phyloP scores from a whole-genome alignment of 1,284 basidiomycete species.

The Melanopsichium pennsylvanicum region DNA sequence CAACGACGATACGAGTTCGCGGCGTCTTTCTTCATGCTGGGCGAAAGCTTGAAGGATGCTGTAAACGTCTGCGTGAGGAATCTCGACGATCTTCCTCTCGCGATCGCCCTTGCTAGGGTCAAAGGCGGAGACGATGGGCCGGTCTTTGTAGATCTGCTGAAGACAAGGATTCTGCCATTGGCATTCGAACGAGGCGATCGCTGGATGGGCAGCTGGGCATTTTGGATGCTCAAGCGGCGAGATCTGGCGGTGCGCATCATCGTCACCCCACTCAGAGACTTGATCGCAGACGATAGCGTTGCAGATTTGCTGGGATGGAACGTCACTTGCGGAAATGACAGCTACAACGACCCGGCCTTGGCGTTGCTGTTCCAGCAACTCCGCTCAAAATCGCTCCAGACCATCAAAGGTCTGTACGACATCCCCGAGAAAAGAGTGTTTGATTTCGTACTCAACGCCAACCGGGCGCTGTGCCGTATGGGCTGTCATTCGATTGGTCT shows the following conservation, averaged over 20 bases:
- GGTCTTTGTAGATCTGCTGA: slow-evolving; percentile 76
- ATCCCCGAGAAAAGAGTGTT: slow-evolving; percentile 86
- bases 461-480: slow-evolving; percentile 88
- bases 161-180: slow-evolving; percentile 78
- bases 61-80: slow-evolving; percentile 89
- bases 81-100: slow-evolving; percentile 86
- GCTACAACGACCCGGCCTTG: slow-evolving; percentile 89
- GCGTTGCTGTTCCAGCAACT: slow-evolving; percentile 89
- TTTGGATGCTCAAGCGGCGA: slow-evolving; percentile 84
- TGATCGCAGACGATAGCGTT: slow-evolving; percentile 25
- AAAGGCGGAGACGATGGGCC: slow-evolving; percentile 81
- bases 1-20: slow-evolving; percentile 71
- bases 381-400: slow-evolving; percentile 85
- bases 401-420: slow-evolving; percentile 86
- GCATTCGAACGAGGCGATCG: slow-evolving; percentile 87
- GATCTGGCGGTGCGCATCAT: slow-evolving; percentile 86
- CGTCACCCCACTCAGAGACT: slow-evolving; percentile 66
- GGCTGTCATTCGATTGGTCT: slow-evolving; percentile 91
- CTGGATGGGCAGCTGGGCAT: slow-evolving; percentile 96
- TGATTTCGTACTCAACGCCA: slow-evolving; percentile 90
- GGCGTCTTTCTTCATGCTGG: slow-evolving; percentile 95
- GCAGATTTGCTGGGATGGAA: slow-evolving; percentile 12
- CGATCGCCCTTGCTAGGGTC: slow-evolving; percentile 82
- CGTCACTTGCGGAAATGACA: slow-evolving; percentile 76
- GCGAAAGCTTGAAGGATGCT: slow-evolving; percentile 86